Evolutionary conservation across 345 rosid species (phyloP).

Genomic region (Euphorbia pulcherrima): DNA sequence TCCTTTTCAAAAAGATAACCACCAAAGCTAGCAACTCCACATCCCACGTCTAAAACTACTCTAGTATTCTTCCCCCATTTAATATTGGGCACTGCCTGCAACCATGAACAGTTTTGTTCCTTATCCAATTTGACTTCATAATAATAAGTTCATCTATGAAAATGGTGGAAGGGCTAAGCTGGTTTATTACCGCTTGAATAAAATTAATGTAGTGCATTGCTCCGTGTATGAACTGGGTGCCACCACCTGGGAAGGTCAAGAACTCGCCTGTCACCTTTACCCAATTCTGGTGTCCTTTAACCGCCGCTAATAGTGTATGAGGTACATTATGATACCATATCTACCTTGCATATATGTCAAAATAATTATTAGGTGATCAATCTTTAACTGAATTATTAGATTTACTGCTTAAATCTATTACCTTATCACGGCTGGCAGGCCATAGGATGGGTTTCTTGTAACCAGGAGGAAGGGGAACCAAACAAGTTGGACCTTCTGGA

Average conservation of each 20-base stretch:
- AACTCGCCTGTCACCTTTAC: slow-evolving; percentile 87
- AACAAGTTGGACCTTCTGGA: slow-evolving; percentile 65
- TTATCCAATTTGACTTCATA: not conserved
- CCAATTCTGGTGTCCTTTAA: slow-evolving; percentile 98
- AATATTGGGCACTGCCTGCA: slow-evolving; percentile 62
- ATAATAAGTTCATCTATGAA: not conserved
- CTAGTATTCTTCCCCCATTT: slow-evolving; percentile 82
- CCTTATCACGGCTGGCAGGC: slow-evolving; percentile 92
- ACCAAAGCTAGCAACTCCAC: slow-evolving; percentile 96
- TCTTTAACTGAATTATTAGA: not conserved
- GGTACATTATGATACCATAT: slow-evolving; percentile 97
- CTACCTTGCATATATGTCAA: slow-evolving; percentile 27
- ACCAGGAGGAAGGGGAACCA: slow-evolving; percentile 62
- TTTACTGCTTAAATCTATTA: slow-evolving; percentile 2
- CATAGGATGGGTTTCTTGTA: slow-evolving; percentile 65
- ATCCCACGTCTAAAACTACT: slow-evolving; percentile 79
- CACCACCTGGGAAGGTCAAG: slow-evolving; percentile 93
- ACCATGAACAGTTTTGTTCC: too few species aligned
- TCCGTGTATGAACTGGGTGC: slow-evolving; percentile 94
- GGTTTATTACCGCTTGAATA: slow-evolving; percentile 51
- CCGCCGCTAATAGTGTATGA: slow-evolving; percentile 61
- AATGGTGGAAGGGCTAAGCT: not conserved
- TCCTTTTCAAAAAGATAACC: slow-evolving; percentile 82
- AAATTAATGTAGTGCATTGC: slow-evolving; percentile 84
- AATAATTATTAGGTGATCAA: not conserved